Evolutionary conservation across 2,329 filamentous ascomycete species (phyloP).

Genomic region (Nothophaeocryptopus gaeumannii): DNA sequence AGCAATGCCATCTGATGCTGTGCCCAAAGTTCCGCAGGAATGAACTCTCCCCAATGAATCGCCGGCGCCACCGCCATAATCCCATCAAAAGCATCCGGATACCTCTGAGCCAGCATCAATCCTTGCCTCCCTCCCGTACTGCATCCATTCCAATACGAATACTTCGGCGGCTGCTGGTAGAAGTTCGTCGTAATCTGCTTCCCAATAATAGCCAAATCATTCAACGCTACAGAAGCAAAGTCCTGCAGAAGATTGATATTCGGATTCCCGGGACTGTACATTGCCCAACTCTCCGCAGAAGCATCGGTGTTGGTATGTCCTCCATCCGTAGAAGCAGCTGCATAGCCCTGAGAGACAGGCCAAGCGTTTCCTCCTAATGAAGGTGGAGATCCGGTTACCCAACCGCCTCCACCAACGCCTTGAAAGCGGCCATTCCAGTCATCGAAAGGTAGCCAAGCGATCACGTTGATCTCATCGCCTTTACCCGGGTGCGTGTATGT

Average conservation of each 20-base stretch:
- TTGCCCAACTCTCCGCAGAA: conserved; percentile 22
- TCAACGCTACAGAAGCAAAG: conserved; percentile 31
- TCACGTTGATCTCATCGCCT: conserved; percentile 35
- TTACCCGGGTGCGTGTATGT: conserved; percentile 39
- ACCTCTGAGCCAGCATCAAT: conserved; percentile 37
- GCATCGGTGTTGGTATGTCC: conserved; percentile 18
- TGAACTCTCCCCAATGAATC: conserved; percentile 31
- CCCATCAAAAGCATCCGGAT: conserved; percentile 38
- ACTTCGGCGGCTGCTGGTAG: conserved; percentile 32
- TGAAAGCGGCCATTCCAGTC: conserved; percentile 39
- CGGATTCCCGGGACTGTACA: conserved; percentile 31
- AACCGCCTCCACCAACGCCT: conserved; percentile 41
- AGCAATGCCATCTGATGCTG: conserved; percentile 30
- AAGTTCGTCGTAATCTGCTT: conserved; percentile 28
- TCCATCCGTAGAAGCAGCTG: conserved; percentile 30
- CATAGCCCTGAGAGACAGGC: conserved; percentile 27
- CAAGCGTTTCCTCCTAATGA: conserved; percentile 14
- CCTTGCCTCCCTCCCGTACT: conserved; percentile 40
- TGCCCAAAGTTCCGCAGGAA: conserved; percentile 25
- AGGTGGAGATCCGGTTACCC: conserved; percentile 18
- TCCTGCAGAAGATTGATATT: conserved; percentile 34
- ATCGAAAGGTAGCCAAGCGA: conserved; percentile 34
- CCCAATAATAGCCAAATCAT: conserved; percentile 36
- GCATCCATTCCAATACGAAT: conserved; percentile 40
- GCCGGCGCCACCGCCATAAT: conserved; percentile 39